These are phyloP conservation scores for Wickerhamomyces chaumierensis DNA, from an alignment of 805 yeast genomes.

Conservation along the genomic window DNA sequence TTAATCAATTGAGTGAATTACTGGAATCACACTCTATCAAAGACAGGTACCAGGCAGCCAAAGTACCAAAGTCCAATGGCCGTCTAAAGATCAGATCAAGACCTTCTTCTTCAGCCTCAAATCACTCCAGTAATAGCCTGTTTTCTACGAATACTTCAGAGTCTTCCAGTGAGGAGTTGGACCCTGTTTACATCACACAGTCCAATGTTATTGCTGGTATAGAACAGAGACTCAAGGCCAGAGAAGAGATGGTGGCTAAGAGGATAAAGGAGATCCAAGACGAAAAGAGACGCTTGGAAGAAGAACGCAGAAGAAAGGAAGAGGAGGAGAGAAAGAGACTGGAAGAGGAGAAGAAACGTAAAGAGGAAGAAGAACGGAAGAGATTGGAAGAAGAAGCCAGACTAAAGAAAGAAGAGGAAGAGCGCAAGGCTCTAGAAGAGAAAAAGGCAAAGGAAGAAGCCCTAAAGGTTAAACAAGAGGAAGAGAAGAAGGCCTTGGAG, in stretches of 20 bases:
- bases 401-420: conserved; percentile 7
- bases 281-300: conserved; percentile 10
- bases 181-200: background rate
- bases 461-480: conserved; percentile 18
- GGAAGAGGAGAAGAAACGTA: conserved; percentile 9
- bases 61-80: too few species aligned
- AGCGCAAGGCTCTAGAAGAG: conserved; percentile 18
- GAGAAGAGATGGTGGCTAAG: conserved; percentile 6
- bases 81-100: background rate
- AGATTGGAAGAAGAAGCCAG: conserved; percentile 9
- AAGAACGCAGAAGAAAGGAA: conserved; percentile 8
- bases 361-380: conserved; percentile 8
- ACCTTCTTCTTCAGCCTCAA: background rate
- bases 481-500: conserved; percentile 13
- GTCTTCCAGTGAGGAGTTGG: background rate
- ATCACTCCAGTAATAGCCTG: background rate
- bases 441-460: conserved; percentile 13
- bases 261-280: conserved; percentile 9
- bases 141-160: background rate
- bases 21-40: conserved; percentile 11
- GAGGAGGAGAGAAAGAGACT: conserved; percentile 6
- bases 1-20: conserved; percentile 8
- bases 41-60: too few species aligned
- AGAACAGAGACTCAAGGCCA: conserved; percentile 6
- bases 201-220: conserved; percentile 5